A percentile compares a stretch with the other conserved stretches of the same genome.
Evolutionary conservation across 148 eudicot genomes (phyloP).

Genomic region (Amaranthus cruentus): DNA sequence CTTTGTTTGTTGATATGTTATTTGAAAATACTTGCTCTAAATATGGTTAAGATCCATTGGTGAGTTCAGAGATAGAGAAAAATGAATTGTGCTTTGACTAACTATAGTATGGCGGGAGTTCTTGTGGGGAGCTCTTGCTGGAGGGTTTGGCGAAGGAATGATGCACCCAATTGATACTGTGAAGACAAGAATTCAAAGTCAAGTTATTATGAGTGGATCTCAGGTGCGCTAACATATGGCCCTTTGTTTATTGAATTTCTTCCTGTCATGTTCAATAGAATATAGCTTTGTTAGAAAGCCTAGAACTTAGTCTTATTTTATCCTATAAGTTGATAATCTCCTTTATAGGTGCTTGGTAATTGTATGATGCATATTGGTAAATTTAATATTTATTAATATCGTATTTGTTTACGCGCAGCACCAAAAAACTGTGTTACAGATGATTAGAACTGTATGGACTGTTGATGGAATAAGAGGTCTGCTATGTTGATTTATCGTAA

Average conservation of each 20-base stretch:
- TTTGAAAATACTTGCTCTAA: not conserved
- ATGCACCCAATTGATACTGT: constrained; percentile 93
- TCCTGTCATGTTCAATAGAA: not conserved
- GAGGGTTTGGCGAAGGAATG: constrained; percentile 92
- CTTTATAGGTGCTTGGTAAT: not conserved
- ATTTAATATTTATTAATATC: not conserved
- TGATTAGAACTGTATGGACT: constrained; percentile 78
- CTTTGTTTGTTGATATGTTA: not conserved
- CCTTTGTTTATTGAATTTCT: not conserved
- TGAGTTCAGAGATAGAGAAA: constrained; percentile 11
- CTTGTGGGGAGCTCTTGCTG: constrained; percentile 83
- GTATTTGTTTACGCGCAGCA: constrained; percentile 39
- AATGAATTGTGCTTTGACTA: constrained; percentile 15
- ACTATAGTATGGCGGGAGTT: constrained; percentile 85
- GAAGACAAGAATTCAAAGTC: constrained; percentile 86
- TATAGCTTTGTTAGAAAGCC: not conserved
- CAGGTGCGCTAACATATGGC: constrained; percentile 38
- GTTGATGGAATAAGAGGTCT: constrained; percentile 80
- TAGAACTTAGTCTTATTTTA: not conserved
- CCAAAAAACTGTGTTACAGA: constrained; percentile 60
- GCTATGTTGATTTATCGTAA: constrained; percentile 15
- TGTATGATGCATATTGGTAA: not conserved
- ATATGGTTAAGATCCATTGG: not conserved
- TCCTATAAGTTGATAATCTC: not conserved
- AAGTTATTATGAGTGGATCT: constrained; percentile 53